Conservation (phyloP, 2,329 filamentous ascomycete genomes). For the Metarhizium guizhouense region DNA sequence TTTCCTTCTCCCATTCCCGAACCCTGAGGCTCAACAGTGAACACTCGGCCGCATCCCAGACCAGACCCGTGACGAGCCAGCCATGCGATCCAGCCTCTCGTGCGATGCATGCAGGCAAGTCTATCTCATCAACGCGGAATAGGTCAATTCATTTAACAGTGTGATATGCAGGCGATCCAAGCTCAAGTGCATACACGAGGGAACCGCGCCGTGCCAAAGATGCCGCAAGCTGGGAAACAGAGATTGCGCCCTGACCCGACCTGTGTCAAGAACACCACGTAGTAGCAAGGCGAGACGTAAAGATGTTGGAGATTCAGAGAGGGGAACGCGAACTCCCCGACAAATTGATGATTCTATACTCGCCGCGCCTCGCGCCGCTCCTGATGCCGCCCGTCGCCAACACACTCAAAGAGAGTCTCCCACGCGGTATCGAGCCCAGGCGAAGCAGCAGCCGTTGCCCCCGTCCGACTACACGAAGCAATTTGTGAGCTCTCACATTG, state of each 20-base stretch:
- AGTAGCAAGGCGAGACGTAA: slow-evolving; percentile 1
- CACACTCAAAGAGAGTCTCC: background rate
- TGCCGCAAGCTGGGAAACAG: slow-evolving; percentile 18
- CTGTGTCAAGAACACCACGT: slow-evolving; percentile 5
- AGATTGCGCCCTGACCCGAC: slow-evolving; percentile 18
- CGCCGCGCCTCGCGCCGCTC: too few relatives aligned
- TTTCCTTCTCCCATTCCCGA: background rate
- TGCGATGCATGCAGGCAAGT: slow-evolving; percentile 25
- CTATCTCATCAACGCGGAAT: background rate
- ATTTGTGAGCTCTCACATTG: slow-evolving; percentile 16
- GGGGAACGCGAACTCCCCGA: background rate
- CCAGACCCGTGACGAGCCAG: background rate
- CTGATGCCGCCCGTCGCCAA: background rate
- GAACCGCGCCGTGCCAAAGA: slow-evolving; percentile 20
- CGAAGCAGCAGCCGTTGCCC: background rate
- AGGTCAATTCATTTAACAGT: background rate
- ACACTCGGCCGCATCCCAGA: background rate
- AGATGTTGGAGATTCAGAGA: background rate
- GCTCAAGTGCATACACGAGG: slow-evolving; percentile 24
- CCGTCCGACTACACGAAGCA: slow-evolving; percentile 2
- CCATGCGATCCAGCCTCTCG: slow-evolving; percentile 25
- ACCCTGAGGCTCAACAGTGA: background rate
- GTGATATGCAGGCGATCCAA: slow-evolving; percentile 22
- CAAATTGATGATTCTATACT: background rate
- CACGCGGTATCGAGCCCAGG: background rate